phyloP scores from a whole-genome alignment of 192 early-diverging fungal species.

The Podila clonocystis region DNA sequence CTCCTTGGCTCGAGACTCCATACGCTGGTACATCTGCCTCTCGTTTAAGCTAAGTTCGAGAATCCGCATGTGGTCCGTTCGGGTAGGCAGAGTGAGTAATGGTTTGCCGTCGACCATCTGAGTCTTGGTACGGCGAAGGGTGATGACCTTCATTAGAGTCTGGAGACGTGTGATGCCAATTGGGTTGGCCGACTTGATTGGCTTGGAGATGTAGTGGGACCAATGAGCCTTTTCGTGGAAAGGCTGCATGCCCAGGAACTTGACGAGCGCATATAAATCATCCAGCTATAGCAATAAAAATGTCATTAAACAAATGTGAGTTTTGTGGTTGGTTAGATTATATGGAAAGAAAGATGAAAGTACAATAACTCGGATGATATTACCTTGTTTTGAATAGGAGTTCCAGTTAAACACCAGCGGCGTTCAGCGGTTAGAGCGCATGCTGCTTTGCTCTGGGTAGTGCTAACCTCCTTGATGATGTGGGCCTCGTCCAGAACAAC shows the following conservation, averaged over 20 bases:
- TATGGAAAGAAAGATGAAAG: not conserved
- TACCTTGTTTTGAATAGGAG: slow-evolving; percentile 77
- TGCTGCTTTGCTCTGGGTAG: slow-evolving; percentile 76
- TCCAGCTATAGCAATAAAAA: slow-evolving; percentile 61
- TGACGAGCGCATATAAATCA: slow-evolving; percentile 88
- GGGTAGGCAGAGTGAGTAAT: slow-evolving; percentile 80
- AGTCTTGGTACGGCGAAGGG: slow-evolving; percentile 90
- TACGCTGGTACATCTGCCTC: slow-evolving; percentile 73
- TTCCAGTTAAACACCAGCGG: slow-evolving; percentile 93
- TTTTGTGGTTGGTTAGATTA: not conserved
- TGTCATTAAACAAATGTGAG: not conserved
- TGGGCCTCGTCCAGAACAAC: slow-evolving; percentile 96
- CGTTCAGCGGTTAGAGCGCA: slow-evolving; percentile 72
- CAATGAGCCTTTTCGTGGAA: slow-evolving; percentile 53
- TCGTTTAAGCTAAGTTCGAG: slow-evolving; percentile 72
- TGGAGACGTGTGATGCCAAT: slow-evolving; percentile 60
- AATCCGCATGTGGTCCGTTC: slow-evolving; percentile 64
- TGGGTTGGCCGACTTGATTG: slow-evolving; percentile 50
- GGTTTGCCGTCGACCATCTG: slow-evolving; percentile 77
- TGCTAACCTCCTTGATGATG: slow-evolving; percentile 86
- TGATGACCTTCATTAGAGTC: slow-evolving; percentile 78
- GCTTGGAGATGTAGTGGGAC: slow-evolving; percentile 49
- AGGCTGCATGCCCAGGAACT: slow-evolving; percentile 74
- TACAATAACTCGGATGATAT: not conserved
- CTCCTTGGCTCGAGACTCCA: slow-evolving; percentile 69